Conservation (phyloP, 2,329 filamentous ascomycete genomes). For the Cladosporium phlei region DNA sequence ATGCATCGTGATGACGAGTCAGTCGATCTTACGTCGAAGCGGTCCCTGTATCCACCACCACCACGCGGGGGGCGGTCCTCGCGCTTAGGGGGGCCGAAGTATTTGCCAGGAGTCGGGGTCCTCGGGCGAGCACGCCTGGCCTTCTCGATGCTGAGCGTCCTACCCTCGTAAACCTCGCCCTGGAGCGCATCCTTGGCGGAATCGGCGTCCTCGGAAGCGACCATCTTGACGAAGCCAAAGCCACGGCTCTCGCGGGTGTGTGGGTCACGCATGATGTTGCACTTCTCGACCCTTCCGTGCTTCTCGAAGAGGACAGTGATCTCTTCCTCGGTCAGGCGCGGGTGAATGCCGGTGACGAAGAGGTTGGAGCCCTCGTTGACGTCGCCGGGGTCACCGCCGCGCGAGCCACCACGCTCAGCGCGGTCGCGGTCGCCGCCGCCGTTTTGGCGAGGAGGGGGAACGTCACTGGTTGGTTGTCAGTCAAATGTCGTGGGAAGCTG, state of each 20-base stretch:
- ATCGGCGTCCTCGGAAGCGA: conserved; percentile 88
- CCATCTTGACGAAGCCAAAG: conserved; percentile 99
- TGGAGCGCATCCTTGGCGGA: conserved; percentile 94
- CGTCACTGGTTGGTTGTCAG: conserved; percentile 37
- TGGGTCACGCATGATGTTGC: conserved; percentile 98
- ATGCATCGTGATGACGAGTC: not conserved
- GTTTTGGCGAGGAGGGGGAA: conserved; percentile 35
- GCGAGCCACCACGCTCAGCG: conserved; percentile 17
- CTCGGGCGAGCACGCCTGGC: conserved; percentile 90
- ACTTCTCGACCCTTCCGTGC: conserved; percentile 97
- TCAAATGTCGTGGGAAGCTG: conserved; percentile 16
- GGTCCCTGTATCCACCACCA: conserved; percentile 28
- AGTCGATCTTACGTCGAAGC: conserved; percentile 35
- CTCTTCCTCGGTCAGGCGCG: conserved; percentile 81
- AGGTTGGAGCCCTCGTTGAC: conserved; percentile 95
- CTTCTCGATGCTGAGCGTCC: conserved; percentile 97
- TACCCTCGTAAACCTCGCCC: conserved; percentile 89
- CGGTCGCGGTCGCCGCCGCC: conserved; percentile 10
- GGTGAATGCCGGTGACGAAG: conserved; percentile 97
- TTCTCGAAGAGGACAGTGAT: conserved; percentile 96
- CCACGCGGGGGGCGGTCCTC: conserved; percentile 31
- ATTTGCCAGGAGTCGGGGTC: conserved; percentile 96
- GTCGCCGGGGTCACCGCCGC: conserved; percentile 53
- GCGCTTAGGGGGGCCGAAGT: conserved; percentile 97
- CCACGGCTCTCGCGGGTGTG: conserved; percentile 98